phyloP scores from a whole-genome alignment of 805 yeast species.

The Suhomyces xylopsoci region DNA sequence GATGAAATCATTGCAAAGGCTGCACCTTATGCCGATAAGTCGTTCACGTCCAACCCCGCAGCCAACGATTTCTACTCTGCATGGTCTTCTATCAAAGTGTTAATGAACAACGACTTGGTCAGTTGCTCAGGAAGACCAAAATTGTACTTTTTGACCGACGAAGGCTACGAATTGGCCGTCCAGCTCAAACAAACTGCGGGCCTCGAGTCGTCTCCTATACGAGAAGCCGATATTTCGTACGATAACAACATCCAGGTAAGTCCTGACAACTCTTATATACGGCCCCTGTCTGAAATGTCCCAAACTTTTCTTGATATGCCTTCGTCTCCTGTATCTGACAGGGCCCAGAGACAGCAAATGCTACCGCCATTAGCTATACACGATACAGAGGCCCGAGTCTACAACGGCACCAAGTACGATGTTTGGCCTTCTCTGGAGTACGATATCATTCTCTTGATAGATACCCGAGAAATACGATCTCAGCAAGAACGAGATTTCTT shows the following conservation, averaged over 20 bases:
- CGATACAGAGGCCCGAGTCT: conserved; percentile 19
- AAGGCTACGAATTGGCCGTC: conserved; percentile 63
- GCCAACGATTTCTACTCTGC: conserved; percentile 68
- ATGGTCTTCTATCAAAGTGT: conserved; percentile 66
- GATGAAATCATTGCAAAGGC: conserved; percentile 57
- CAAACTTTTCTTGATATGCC: background rate
- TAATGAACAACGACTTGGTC: conserved; percentile 60
- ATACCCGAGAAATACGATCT: conserved; percentile 79
- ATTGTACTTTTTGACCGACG: conserved; percentile 62
- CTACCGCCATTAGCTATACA: conserved; percentile 12
- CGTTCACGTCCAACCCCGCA: conserved; percentile 59
- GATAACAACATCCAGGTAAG: conserved; percentile 34
- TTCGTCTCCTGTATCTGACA: background rate
- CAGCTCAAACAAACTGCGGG: conserved; percentile 49
- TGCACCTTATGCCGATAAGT: conserved; percentile 50
- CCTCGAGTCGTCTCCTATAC: conserved; percentile 15
- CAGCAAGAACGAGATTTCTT: conserved; percentile 69
- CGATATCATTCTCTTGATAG: conserved; percentile 63
- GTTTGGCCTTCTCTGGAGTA: conserved; percentile 64
- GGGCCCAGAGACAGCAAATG: background rate
- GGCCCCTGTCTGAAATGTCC: background rate
- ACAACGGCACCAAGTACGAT: conserved; percentile 32
- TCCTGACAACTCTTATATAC: conserved; percentile 15
- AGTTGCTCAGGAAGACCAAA: conserved; percentile 55
- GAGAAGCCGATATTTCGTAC: conserved; percentile 24